phyloP scores from a whole-genome alignment of 257 asterid species.

The Scutellaria galericulata region DNA sequence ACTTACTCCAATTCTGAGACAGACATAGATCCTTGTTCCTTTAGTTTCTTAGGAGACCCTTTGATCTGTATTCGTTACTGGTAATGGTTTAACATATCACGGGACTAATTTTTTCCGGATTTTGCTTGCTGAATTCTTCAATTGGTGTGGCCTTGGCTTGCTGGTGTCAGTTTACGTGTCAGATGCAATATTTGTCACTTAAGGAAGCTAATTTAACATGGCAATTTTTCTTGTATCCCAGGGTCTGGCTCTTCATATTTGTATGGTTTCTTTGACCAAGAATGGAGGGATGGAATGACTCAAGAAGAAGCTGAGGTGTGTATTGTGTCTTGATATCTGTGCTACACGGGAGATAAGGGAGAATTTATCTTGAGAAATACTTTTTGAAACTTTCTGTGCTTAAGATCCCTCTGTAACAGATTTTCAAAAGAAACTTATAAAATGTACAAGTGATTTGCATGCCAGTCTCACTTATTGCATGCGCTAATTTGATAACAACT shows the following conservation, averaged over 20 bases:
- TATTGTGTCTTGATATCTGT: slow-evolving; percentile 24
- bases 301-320: slow-evolving; percentile 88
- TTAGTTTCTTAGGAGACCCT: neutral
- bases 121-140: slow-evolving; percentile 3
- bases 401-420: neutral
- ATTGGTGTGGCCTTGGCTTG: slow-evolving; percentile 13
- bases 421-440: neutral
- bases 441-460: slow-evolving; percentile 13
- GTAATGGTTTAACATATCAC: slow-evolving; percentile 1
- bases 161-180: slow-evolving; percentile 5
- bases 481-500: neutral
- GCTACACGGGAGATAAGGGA: neutral
- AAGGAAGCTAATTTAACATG: slow-evolving; percentile 14
- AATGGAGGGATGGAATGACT: slow-evolving; percentile 88
- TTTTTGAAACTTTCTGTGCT: neutral
- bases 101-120: neutral
- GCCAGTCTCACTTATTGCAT: neutral
- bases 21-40: neutral
- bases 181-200: slow-evolving; percentile 9
- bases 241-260: slow-evolving; percentile 85
- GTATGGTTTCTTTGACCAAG: slow-evolving; percentile 89
- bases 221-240: slow-evolving; percentile 37
- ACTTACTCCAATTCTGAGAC: neutral
- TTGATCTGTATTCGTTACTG: neutral
- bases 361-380: slow-evolving; percentile 11